phyloP scores from a whole-genome alignment of 345 rosid genomes.

The Hirschfeldia incana region DNA sequence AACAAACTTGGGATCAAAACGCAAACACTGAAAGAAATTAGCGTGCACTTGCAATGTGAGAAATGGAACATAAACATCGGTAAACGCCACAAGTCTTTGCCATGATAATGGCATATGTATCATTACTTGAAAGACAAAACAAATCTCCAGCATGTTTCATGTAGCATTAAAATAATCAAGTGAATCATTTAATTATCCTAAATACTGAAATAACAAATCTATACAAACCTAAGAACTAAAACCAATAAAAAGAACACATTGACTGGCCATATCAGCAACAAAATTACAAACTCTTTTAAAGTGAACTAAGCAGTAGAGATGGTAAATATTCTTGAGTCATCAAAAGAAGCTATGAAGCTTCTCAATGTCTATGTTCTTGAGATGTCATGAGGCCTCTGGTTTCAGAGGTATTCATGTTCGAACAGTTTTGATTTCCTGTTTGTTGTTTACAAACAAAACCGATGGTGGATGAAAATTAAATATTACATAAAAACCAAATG shows the following conservation, averaged over 20 bases:
- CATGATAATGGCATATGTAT: slow-evolving; percentile 4
- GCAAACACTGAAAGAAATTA: slow-evolving; percentile 66
- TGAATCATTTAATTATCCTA: background rate
- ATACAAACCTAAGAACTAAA: too few species aligned
- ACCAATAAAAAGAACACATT: slow-evolving; percentile 3
- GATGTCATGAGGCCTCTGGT: slow-evolving; percentile 3
- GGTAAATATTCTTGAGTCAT: too few species aligned
- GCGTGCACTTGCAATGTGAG: slow-evolving; percentile 54
- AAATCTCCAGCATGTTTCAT: background rate
- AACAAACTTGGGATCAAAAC: slow-evolving; percentile 68
- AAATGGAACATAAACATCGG: background rate
- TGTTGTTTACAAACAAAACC: slow-evolving; percentile 1
- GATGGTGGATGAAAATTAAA: background rate
- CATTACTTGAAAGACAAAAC: slow-evolving; percentile 17
- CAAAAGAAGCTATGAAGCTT: too few species aligned
- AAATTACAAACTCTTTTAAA: too few species aligned
- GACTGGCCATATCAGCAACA: slow-evolving; percentile 2
- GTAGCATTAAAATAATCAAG: too few species aligned
- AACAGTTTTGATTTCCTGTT: background rate
- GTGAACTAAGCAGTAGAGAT: too few species aligned
- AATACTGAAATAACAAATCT: slow-evolving; percentile 4
- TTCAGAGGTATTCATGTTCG: background rate
- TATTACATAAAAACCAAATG: slow-evolving; percentile 14
- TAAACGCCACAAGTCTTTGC: background rate
- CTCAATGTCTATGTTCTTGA: too few species aligned